Evolutionary conservation across 345 rosid genomes (phyloP), one percentile per base, ranked within the genome.

Genomic region (Reutealis trisperma): DNA sequence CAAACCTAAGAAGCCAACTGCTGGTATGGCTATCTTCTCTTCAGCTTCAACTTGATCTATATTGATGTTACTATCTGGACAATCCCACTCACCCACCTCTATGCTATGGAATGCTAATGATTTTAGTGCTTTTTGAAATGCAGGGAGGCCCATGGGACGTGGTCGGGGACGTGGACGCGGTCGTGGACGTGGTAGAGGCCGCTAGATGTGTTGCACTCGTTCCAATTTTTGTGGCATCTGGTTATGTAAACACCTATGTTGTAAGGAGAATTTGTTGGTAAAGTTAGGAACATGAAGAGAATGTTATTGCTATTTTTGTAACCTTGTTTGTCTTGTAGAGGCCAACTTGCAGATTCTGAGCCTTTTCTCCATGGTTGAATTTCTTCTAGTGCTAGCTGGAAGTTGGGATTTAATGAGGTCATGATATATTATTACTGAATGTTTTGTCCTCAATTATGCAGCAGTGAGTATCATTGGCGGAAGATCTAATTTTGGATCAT

Each of bases 101-200:
- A 68, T 55, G 11, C 62, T 41, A 4, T 66, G 4, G 30, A 55
- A 75, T 73, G n/a, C 49, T 76, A 21, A 70, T 75, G 30, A 60
- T 66, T 74, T 16, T 13, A 1, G 67, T 11, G 47, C 75, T 24
- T 51, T 55, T 60, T 59, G 18, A 67, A 82, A 45, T 75, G 67
- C 85, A 96, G 99, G 99, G 72, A 90, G 82, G 78, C 83, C 97
- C 74, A 41, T 92, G 87, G 98, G 97, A 72, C 94, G 99, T 4
- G 95, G 99, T 7, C 84, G 95, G 76, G 98, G 97, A 15, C 90
- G 97, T 1, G 95, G 98, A 1, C 98, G 97, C 8, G 98, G 97
- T 0, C 92, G 84, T 4, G 81, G 84, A 13, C 81, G 84, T 4
- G 94, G 93, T 18, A 87, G 97, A 58, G 98, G 99, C 32, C 98